Percentiles rank a stretch among this genome's conserved stretches.
Evolutionary conservation across 2,329 filamentous ascomycete genomes (phyloP).

Genomic region (Colletotrichum echinochloae): DNA sequence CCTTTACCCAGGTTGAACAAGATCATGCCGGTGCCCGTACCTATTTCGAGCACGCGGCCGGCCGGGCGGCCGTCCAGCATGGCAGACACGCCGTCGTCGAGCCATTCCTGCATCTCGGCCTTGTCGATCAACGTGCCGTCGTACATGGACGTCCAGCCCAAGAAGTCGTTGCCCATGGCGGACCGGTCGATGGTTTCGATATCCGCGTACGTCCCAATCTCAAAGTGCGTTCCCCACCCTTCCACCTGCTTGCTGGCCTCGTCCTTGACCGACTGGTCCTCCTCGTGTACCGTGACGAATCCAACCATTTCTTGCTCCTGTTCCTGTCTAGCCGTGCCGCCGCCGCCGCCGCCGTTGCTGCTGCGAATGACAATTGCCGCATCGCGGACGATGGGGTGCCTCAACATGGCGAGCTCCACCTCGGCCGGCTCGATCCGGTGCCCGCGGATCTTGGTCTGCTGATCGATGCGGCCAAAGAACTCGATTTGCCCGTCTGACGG

Average conservation of each 20-base stretch:
- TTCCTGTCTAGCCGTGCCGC: conserved; percentile 4
- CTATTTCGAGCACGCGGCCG: conserved; percentile 47
- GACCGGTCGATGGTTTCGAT: conserved; percentile 36
- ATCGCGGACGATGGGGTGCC: conserved; percentile 38
- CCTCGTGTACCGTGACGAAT: conserved; percentile 36
- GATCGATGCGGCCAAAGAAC: conserved; percentile 47
- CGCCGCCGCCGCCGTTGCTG: background rate
- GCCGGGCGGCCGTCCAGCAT: background rate
- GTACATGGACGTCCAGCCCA: conserved; percentile 50
- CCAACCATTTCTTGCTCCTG: conserved; percentile 28
- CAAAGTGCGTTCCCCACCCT: conserved; percentile 42
- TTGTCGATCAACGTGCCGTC: conserved; percentile 46
- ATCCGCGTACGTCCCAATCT: conserved; percentile 37
- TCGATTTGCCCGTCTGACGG: conserved; percentile 44
- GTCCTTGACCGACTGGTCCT: conserved; percentile 12
- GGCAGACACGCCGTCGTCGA: conserved; percentile 47
- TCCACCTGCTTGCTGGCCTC: conserved; percentile 38
- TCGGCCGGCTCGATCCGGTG: conserved; percentile 48
- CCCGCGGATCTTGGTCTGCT: conserved; percentile 48
- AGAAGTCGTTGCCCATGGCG: conserved; percentile 46
- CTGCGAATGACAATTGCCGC: conserved; percentile 40
- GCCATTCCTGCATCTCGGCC: conserved; percentile 49
- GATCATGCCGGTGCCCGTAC: conserved; percentile 49
- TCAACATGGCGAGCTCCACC: conserved; percentile 44
- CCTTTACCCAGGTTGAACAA: conserved; percentile 45